Conservation (phyloP, 169 alveolate species). For the Plasmodium adleri region DNA sequence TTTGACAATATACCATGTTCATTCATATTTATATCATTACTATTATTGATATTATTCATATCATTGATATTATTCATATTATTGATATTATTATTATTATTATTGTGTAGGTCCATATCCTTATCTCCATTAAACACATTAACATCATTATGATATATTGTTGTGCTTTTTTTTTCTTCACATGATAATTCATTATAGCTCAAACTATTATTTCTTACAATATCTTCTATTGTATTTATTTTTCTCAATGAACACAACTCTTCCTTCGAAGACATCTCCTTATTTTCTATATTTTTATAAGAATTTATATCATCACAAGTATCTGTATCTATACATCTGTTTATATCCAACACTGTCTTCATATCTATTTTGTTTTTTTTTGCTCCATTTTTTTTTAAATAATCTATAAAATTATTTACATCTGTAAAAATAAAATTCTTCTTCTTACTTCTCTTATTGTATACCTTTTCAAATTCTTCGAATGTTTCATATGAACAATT, state of each 20-base stretch:
- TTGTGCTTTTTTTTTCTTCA: neutral
- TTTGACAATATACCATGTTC: neutral
- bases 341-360: no score
- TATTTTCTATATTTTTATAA: neutral
- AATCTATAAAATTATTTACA: slow-evolving; percentile 41
- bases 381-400: slow-evolving; percentile 16
- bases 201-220: slow-evolving; percentile 5
- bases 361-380: neutral
- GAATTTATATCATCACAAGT: no score
- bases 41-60: neutral
- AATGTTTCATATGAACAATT: slow-evolving; percentile 35
- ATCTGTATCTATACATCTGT: no score
- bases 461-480: slow-evolving; percentile 33
- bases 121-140: no score
- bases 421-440: slow-evolving; percentile 41
- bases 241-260: neutral
- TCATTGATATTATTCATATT: neutral
- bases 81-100: neutral
- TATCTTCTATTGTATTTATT: slow-evolving; percentile 8
- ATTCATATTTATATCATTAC: no score
- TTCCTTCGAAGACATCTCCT: neutral
- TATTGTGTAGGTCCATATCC: neutral
- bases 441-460: slow-evolving; percentile 28
- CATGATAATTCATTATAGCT: neutral
- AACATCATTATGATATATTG: neutral